phyloP scores from a whole-genome alignment of 306 rosid species.

The Cucumis sativus region Cucumber_9930_V3 NC_026660.2:12522501-12523000 shows the following conservation, averaged over 20 bases:
- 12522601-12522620: not conserved
- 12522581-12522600: not conserved
- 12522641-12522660: not conserved
- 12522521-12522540: not conserved
- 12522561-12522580: not conserved
- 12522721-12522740: slow-evolving; percentile 13
- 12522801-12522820: slow-evolving; percentile 18
- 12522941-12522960: slow-evolving; percentile 5
- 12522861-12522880: slow-evolving; percentile 14
- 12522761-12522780: slow-evolving; percentile 3
- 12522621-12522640: not conserved
- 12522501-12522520: not conserved
- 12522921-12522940: slow-evolving; percentile 8
- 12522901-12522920: slow-evolving; percentile 3
- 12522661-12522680: slow-evolving; percentile 17
- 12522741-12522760: slow-evolving; percentile 6
- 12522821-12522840: slow-evolving; percentile 13
- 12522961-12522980: slow-evolving; percentile 5
- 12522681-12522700: slow-evolving; percentile 17
- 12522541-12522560: not conserved
- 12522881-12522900: slow-evolving; percentile 21
- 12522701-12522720: slow-evolving; percentile 26
- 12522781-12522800: slow-evolving; percentile 6
- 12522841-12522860: slow-evolving; percentile 24
- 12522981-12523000: slow-evolving; percentile 15